Evolutionary conservation across 768 basidiomycete genomes (phyloP).

Genomic region (Fomitopsis serialis): DNA sequence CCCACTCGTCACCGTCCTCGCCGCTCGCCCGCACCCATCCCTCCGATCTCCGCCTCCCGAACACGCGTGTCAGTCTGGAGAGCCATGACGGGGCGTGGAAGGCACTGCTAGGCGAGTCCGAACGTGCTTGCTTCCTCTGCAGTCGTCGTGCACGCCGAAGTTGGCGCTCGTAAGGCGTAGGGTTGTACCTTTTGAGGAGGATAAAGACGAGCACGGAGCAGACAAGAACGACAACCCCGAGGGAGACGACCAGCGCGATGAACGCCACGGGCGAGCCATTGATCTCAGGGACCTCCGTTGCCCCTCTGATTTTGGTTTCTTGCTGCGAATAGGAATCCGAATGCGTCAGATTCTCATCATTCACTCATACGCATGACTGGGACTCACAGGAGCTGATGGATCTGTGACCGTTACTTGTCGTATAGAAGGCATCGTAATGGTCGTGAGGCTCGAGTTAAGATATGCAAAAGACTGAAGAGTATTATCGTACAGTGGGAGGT

Average conservation of each 20-base stretch:
- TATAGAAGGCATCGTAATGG: too few species aligned
- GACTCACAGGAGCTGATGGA: too few species aligned
- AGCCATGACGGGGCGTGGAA: slow-evolving; percentile 7
- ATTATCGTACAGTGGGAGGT: too few species aligned
- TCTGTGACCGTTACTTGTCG: too few species aligned
- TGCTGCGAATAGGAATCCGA: background rate
- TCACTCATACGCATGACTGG: too few species aligned
- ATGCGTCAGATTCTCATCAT: too few species aligned
- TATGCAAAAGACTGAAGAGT: too few species aligned
- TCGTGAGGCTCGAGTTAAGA: too few species aligned
- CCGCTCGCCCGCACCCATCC: slow-evolving; percentile 51
- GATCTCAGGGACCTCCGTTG: slow-evolving; percentile 16
- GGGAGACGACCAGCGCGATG: slow-evolving; percentile 52
- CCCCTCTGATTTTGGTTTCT: background rate
- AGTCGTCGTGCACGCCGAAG: slow-evolving; percentile 20
- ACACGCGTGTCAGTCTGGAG: slow-evolving; percentile 21
- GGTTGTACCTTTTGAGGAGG: slow-evolving; percentile 47
- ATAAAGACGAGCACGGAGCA: slow-evolving; percentile 50
- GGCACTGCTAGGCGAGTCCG: slow-evolving; percentile 17
- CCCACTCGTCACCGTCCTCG: slow-evolving; percentile 38
- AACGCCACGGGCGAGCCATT: slow-evolving; percentile 40
- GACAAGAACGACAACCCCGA: slow-evolving; percentile 47
- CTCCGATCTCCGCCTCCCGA: slow-evolving; percentile 25
- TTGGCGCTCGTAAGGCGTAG: slow-evolving; percentile 26
- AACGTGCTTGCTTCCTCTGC: slow-evolving; percentile 7